Conservation (phyloP, 2,329 filamentous ascomycete genomes). For the Colletotrichum tropicale region DNA sequence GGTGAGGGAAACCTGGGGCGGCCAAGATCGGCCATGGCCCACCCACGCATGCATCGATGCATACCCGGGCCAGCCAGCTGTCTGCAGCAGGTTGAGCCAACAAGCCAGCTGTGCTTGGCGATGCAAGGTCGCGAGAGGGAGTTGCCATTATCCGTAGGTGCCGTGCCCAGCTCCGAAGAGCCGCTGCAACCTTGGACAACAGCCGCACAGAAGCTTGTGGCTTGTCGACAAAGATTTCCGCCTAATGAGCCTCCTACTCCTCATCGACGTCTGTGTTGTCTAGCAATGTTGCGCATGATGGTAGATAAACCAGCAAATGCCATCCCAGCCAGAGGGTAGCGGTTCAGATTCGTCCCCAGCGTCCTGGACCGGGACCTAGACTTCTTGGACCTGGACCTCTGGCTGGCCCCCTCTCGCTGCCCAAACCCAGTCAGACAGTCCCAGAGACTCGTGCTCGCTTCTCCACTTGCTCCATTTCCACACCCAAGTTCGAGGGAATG, state of each 20-base stretch:
- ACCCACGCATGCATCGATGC: constrained; percentile 5
- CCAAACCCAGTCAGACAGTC: not conserved
- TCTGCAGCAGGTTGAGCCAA: not conserved
- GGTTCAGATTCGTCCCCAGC: not conserved
- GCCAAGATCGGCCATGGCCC: constrained; percentile 16
- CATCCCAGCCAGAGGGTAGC: not conserved
- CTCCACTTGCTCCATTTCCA: not conserved
- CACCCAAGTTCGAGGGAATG: constrained; percentile 7
- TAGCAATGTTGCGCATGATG: not conserved
- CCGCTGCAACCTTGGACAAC: not conserved
- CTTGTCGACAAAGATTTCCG: not conserved
- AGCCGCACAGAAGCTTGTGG: not conserved
- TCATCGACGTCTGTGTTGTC: not conserved
- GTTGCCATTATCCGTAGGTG: not conserved
- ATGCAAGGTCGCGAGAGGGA: not conserved
- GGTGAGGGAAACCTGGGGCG: constrained; percentile 16
- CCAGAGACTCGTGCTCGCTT: constrained; percentile 12
- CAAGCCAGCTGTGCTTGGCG: constrained; percentile 7
- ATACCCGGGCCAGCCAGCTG: not conserved
- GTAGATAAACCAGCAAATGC: not conserved
- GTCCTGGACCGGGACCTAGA: not conserved
- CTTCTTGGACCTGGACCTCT: not conserved
- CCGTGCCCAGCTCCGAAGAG: not conserved
- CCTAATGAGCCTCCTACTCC: not conserved
- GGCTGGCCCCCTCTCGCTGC: not conserved